Conservation (phyloP, 768 basidiomycete species). For the Xerocomellus dryophilus region DNA sequence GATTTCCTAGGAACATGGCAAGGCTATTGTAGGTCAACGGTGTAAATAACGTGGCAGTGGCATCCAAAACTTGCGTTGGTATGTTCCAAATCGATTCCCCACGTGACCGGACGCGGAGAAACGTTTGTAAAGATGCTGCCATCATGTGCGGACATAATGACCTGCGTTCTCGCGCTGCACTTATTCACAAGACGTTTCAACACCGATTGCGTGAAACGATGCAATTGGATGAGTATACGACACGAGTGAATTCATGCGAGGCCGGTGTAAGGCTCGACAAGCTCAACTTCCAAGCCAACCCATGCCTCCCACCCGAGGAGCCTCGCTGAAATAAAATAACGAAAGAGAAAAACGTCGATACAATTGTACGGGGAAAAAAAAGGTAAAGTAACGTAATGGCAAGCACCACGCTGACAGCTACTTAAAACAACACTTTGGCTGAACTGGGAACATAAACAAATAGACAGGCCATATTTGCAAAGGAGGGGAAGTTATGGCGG, state of each 20-base stretch:
- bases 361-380: constrained; percentile 12
- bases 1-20: constrained; percentile 68
- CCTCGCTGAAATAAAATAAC: constrained; percentile 23
- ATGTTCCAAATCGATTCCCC: no score
- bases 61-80: background rate
- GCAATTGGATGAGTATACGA: constrained; percentile 13
- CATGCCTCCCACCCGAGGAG: constrained; percentile 6
- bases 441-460: constrained; percentile 22
- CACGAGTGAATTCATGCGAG: constrained; percentile 9
- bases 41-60: constrained; percentile 57
- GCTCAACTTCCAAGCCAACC: constrained; percentile 37
- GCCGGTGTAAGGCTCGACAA: constrained; percentile 26
- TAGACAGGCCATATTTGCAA: constrained; percentile 23
- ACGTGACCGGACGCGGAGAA: no score
- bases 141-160: background rate
- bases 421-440: constrained; percentile 27
- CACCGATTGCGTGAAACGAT: constrained; percentile 3
- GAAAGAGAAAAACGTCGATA: constrained; percentile 13
- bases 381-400: constrained; percentile 23
- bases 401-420: constrained; percentile 27
- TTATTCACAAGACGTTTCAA: background rate
- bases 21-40: constrained; percentile 76
- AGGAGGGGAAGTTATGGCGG: constrained; percentile 22
- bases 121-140: no score
- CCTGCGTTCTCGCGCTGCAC: background rate